phyloP scores from a whole-genome alignment of 139 green algal species.

The Chlamydomonas sp. region DNA sequence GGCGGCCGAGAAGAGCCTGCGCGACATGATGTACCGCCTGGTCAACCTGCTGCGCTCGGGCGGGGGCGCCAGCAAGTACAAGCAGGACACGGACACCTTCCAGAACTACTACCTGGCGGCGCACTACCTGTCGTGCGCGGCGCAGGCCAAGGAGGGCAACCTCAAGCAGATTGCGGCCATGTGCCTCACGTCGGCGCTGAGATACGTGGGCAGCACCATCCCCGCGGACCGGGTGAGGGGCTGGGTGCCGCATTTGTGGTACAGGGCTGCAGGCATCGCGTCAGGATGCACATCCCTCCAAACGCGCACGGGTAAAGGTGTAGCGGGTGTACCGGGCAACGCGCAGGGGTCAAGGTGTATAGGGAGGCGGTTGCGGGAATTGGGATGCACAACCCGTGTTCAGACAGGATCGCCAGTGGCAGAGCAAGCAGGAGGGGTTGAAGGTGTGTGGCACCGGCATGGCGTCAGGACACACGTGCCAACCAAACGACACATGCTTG shows the following conservation, averaged over 20 bases:
- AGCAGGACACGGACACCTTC: slow-evolving; percentile 58
- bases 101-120: slow-evolving; percentile 57
- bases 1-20: slow-evolving; percentile 51
- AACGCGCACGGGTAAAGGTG: no score
- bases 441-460: no score
- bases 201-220: slow-evolving; percentile 72
- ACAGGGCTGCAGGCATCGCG: no score
- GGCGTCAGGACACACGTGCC: no score
- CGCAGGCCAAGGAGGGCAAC: slow-evolving; percentile 42
- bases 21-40: slow-evolving; percentile 56
- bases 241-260: background rate
- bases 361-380: no score
- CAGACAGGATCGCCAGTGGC: no score
- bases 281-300: no score
- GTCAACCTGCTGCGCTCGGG: slow-evolving; percentile 41
- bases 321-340: no score
- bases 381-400: no score
- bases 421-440: no score
- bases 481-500: no score
- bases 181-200: slow-evolving; percentile 69
- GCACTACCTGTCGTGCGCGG: slow-evolving; percentile 60
- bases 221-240: slow-evolving; percentile 73
- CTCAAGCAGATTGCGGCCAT: slow-evolving; percentile 71
- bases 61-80: slow-evolving; percentile 23
- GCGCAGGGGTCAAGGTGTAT: no score